Conservation (phyloP, 352 stramenopile genomes). For the Lagenidium sp. region DNA sequence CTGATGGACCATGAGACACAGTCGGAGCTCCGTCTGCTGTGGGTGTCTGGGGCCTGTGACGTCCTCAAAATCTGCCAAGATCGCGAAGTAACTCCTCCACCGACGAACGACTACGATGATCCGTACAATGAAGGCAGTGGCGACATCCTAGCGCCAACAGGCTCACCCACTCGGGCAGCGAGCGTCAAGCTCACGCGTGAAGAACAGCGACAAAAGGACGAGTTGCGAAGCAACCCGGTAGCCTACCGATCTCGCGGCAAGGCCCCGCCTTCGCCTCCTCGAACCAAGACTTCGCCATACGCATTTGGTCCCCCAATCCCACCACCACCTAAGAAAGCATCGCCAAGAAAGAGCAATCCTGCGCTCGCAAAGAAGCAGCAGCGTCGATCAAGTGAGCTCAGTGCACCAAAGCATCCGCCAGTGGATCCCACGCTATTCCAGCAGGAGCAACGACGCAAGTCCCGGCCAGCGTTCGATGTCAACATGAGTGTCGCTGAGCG, state of each 20-base stretch:
- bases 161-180: constrained; percentile 6
- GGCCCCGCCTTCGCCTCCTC: constrained; percentile 37
- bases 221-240: constrained; percentile 50
- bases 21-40: constrained; percentile 21
- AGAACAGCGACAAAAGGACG: constrained; percentile 58
- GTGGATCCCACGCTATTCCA: constrained; percentile 50
- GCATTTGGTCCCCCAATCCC: constrained; percentile 35
- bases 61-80: constrained; percentile 46
- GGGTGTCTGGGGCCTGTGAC: constrained; percentile 51
- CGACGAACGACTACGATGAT: constrained; percentile 16
- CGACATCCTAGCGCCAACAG: constrained; percentile 3
- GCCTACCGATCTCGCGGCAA: constrained; percentile 51
- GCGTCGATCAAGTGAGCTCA: constrained; percentile 45
- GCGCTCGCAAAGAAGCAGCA: constrained; percentile 39
- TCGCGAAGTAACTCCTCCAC: constrained; percentile 3
- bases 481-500: constrained; percentile 63
- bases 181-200: constrained; percentile 41
- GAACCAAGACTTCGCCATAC: constrained; percentile 38
- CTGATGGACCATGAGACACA: constrained; percentile 40
- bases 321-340: constrained; percentile 20
- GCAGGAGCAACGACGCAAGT: constrained; percentile 51
- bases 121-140: too few relatives aligned
- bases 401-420: constrained; percentile 47
- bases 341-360: constrained; percentile 24
- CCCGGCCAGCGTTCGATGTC: constrained; percentile 39